A percentile compares a stretch with the other conserved stretches of the same genome.
Conservation (phyloP, 2,329 filamentous ascomycete genomes). For the Peltaster fructicola region DNA sequence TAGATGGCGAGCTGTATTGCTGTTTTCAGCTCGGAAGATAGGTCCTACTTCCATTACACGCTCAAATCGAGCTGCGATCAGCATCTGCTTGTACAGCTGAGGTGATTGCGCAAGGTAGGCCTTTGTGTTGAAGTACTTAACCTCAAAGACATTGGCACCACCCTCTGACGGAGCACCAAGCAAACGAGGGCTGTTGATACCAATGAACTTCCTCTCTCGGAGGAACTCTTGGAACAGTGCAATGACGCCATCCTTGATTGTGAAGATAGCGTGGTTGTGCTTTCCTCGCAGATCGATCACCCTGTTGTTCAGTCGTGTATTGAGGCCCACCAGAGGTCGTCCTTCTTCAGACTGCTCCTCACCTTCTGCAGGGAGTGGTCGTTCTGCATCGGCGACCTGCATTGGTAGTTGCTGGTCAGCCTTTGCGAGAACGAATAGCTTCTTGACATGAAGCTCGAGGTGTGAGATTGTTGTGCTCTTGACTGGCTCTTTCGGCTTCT, state of each 20-base stretch:
- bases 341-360: conserved; percentile 34
- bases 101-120: conserved; percentile 68
- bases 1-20: conserved; percentile 69
- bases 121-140: conserved; percentile 75
- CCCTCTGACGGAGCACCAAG: conserved; percentile 85
- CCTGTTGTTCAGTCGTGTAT: conserved; percentile 76
- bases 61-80: conserved; percentile 63
- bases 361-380: conserved; percentile 29
- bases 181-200: conserved; percentile 79
- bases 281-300: conserved; percentile 84
- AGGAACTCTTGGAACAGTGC: conserved; percentile 67
- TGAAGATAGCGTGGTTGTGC: conserved; percentile 77
- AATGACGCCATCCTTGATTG: conserved; percentile 46
- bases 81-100: conserved; percentile 76
- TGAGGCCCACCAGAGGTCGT: conserved; percentile 57
- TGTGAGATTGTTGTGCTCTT: conserved; percentile 68
- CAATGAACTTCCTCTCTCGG: conserved; percentile 52
- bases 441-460: conserved; percentile 75
- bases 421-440: conserved; percentile 60
- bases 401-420: conserved; percentile 43
- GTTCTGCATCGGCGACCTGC: conserved; percentile 36
- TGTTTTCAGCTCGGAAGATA: conserved; percentile 75
- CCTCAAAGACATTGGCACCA: conserved; percentile 75
- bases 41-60: conserved; percentile 63
- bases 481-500: conserved; percentile 71